A percentile compares a stretch with the other conserved stretches of the same genome.
These are phyloP conservation scores for Mycena leptocephala DNA, from an alignment of 768 basidiomycete species.

Conservation along the genomic window DNA sequence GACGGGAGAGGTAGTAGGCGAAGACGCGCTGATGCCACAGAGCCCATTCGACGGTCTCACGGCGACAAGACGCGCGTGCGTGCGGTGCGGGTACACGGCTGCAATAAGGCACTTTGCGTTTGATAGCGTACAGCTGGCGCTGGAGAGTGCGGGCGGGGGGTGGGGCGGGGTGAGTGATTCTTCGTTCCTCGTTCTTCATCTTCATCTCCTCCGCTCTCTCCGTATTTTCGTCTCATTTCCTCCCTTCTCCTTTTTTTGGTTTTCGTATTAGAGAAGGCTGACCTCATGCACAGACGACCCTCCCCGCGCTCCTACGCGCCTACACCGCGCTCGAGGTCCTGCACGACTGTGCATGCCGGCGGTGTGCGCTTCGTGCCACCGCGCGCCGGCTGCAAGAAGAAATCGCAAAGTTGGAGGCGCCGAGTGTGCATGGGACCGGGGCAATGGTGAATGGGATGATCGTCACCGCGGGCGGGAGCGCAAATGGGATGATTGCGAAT, in stretches of 20 bases:
- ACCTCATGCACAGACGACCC: conserved; percentile 28
- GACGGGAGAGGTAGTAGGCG: too few species aligned
- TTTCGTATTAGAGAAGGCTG: too few species aligned
- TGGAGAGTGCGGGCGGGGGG: conserved; percentile 27
- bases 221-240: too few species aligned
- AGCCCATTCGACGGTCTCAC: conserved; percentile 93
- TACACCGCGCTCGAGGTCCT: conserved; percentile 93
- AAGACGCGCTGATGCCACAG: too few species aligned
- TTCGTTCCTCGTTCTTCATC: conserved; percentile 22
- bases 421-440: not conserved
- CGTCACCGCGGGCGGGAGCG: not conserved
- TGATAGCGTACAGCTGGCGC: conserved; percentile 86
- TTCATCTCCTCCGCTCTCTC: too few species aligned
- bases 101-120: conserved; percentile 94
- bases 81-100: conserved; percentile 95
- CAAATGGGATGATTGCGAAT: not conserved
- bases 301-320: conserved; percentile 68
- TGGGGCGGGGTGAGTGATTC: conserved; percentile 29
- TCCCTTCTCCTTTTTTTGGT: too few species aligned
- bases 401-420: conserved; percentile 66
- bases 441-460: conserved; percentile 20
- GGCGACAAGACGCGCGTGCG: conserved; percentile 90
- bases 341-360: conserved; percentile 93
- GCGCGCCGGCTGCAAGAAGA: conserved; percentile 76
- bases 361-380: conserved; percentile 90